These are phyloP conservation scores for Mixia osmundae DNA, from an alignment of 1,284 basidiomycete species.

Conservation along the genomic window DNA sequence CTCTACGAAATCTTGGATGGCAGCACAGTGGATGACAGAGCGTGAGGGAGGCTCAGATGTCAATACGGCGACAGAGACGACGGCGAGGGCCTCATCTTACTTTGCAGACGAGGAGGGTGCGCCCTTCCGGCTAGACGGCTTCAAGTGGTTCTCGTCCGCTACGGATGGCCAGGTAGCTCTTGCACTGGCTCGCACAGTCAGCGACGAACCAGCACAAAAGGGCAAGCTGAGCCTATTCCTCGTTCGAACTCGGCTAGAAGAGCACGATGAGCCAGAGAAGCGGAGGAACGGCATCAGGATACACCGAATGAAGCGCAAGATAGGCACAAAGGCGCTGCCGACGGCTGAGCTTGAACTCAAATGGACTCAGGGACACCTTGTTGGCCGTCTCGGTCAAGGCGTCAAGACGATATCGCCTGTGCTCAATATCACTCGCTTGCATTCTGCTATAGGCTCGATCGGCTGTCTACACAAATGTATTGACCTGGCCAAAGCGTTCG, in stretches of 20 bases:
- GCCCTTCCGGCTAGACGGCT: background rate
- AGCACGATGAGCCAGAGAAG: slow-evolving; percentile 24
- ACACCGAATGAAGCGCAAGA: slow-evolving; percentile 53
- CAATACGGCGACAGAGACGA: too few species aligned
- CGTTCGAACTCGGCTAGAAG: slow-evolving; percentile 28
- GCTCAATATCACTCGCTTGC: slow-evolving; percentile 53
- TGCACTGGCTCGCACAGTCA: slow-evolving; percentile 43
- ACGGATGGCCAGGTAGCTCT: slow-evolving; percentile 48
- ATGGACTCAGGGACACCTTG: slow-evolving; percentile 37
- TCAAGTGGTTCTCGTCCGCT: slow-evolving; percentile 47
- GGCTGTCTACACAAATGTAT: too few species aligned
- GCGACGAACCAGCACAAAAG: slow-evolving; percentile 29
- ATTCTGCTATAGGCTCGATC: too few species aligned
- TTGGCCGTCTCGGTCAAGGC: slow-evolving; percentile 39
- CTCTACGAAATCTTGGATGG: too few species aligned
- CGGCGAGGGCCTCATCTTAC: too few species aligned
- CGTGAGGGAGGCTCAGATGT: too few species aligned
- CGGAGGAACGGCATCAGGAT: slow-evolving; percentile 48
- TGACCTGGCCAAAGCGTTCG: too few species aligned
- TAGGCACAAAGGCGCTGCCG: slow-evolving; percentile 49
- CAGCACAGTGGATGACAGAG: too few species aligned
- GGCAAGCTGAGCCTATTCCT: slow-evolving; percentile 47
- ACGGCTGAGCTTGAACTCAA: slow-evolving; percentile 50
- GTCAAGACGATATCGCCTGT: slow-evolving; percentile 43
- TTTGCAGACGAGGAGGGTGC: background rate